Evolutionary conservation across 352 stramenopile genomes (phyloP).

Genomic region (Phytophthora sansomeana): DNA sequence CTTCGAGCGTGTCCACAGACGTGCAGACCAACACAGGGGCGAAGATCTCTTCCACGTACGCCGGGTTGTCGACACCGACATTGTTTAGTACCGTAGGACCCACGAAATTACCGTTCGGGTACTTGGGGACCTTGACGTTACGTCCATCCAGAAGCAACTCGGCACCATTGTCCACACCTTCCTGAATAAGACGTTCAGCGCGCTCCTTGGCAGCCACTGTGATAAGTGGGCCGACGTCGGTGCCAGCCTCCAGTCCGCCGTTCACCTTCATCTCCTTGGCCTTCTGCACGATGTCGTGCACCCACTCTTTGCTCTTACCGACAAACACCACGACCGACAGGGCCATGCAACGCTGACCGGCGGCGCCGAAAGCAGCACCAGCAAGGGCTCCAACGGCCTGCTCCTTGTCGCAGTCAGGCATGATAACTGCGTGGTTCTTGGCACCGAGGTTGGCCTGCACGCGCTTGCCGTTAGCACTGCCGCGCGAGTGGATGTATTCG

Average conservation of each 20-base stretch:
- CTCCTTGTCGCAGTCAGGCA: slow-evolving; percentile 95
- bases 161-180: slow-evolving; percentile 91
- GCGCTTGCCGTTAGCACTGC: slow-evolving; percentile 92
- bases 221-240: slow-evolving; percentile 92
- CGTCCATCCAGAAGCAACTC: slow-evolving; percentile 93
- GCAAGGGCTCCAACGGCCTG: slow-evolving; percentile 88
- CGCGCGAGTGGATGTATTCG: slow-evolving; percentile 94
- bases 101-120: slow-evolving; percentile 96
- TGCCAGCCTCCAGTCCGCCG: slow-evolving; percentile 75
- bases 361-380: slow-evolving; percentile 96
- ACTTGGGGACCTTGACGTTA: slow-evolving; percentile 89
- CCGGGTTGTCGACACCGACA: slow-evolving; percentile 83
- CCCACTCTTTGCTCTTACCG: slow-evolving; percentile 93
- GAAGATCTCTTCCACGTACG: slow-evolving; percentile 98
- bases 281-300: slow-evolving; percentile 92
- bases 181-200: slow-evolving; percentile 91
- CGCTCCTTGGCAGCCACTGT: slow-evolving; percentile 88
- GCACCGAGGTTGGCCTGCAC: slow-evolving; percentile 97
- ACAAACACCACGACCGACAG: slow-evolving; percentile 96
- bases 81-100: slow-evolving; percentile 94
- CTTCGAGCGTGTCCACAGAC: slow-evolving; percentile 94
- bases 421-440: slow-evolving; percentile 98
- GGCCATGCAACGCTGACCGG: slow-evolving; percentile 98
- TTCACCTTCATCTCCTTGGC: slow-evolving; percentile 94
- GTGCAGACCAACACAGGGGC: slow-evolving; percentile 95